phyloP scores from a whole-genome alignment of 2,329 filamentous ascomycete genomes.

The Periconia sp. region DNA sequence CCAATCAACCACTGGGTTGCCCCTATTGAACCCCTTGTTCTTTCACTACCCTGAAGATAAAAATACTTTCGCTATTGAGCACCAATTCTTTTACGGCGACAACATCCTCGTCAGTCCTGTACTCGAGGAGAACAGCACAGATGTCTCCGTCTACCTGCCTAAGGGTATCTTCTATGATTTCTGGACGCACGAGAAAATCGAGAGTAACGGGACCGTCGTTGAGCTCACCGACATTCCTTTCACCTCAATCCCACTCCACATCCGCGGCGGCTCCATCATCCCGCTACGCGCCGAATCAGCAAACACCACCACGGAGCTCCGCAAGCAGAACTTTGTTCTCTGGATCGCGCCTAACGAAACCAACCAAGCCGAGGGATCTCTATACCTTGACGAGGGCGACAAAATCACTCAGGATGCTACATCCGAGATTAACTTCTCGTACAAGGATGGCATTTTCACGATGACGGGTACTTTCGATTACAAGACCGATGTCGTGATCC shows the following conservation, averaged over 20 bases:
- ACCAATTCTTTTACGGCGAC: constrained; percentile 62
- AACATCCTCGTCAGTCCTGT: constrained; percentile 60
- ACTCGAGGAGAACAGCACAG: constrained; percentile 54
- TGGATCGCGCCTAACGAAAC: constrained; percentile 66
- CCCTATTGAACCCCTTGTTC: constrained; percentile 68
- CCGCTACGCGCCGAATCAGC: constrained; percentile 59
- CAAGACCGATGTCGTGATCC: constrained; percentile 21
- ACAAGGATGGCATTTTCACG: constrained; percentile 55
- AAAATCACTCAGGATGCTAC: constrained; percentile 61
- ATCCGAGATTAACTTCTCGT: constrained; percentile 62
- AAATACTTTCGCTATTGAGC: constrained; percentile 53
- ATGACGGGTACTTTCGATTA: constrained; percentile 61
- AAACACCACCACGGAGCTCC: constrained; percentile 65
- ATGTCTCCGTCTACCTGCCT: constrained; percentile 59
- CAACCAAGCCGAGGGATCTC: constrained; percentile 64
- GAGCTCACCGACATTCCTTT: constrained; percentile 52
- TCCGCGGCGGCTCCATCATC: constrained; percentile 65
- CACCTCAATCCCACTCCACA: constrained; percentile 64
- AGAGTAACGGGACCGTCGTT: constrained; percentile 49
- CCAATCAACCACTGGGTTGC: constrained; percentile 62
- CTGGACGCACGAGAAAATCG: constrained; percentile 54
- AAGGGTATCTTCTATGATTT: constrained; percentile 63
- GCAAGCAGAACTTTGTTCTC: constrained; percentile 70
- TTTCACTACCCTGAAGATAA: constrained; percentile 66
- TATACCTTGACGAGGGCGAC: constrained; percentile 79